Base-by-base conservation (phyloP, 2,329 filamentous ascomycete genomes). In the Aspergillus oerlinghausenensis region DNA sequence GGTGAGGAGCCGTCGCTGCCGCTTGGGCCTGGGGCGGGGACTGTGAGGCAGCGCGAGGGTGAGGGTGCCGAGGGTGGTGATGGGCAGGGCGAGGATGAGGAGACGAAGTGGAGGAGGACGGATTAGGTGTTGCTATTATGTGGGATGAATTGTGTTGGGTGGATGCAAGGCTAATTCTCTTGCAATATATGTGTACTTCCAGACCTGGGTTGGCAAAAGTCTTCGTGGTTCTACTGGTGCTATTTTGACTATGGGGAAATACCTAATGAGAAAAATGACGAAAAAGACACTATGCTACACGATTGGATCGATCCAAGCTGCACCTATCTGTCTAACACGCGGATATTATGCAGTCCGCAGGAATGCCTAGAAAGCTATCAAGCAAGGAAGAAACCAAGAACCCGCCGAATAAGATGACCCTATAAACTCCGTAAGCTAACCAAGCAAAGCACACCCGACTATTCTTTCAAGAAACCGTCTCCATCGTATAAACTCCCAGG, bases 1-100 rank as follows among this genome's bases (percentile, higher is more conserved):
- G 57, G 77, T 63, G 70, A 83, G 54, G 67, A 68, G 52, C 71
- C 72, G 52, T 63, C 62, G 51, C 63, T 73, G 56, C 62, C 67
- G 11, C 57, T 79, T 49, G 80, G 79, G 55, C 76, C 88, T 21
- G 87, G 87, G 48, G 85, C 86, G 55, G 86, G 87, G 8, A 86
- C 84, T 1, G 86, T 86, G 26, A 80, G 82, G 56, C 80, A 82
- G 47, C 79, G 83, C 55, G 82, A 82, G 70, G 23, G 79, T 76
- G 49, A 79, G 66, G 4, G 68, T 76, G 55, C 74, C 69, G 42
- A 71, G 71, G 54, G 74, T 29, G 73, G 67, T 9, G 73, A 74
- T 4, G 71, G 55, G 1, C 73, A 66, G 2, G 73, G 68, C 6
- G 74, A 74, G 7, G 72, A 54, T 1, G 75, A 73, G 19, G 79